Evolutionary conservation across 805 yeast species (phyloP).

Genomic region (Candida ipomoeae): DNA sequence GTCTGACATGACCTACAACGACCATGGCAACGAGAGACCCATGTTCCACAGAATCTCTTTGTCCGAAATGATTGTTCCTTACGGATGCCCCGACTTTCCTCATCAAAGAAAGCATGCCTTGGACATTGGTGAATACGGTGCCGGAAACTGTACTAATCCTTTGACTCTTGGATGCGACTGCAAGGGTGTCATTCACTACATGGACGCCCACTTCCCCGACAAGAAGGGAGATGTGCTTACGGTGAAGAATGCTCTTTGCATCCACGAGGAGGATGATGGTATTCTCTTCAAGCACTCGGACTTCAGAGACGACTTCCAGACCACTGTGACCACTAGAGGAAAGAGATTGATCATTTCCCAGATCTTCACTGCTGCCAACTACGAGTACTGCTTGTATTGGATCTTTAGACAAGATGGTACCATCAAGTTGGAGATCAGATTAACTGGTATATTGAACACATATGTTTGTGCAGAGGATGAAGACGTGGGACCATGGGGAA

Average conservation of each 20-base stretch:
- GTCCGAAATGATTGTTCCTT: constrained; percentile 82
- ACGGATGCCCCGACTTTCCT: constrained; percentile 74
- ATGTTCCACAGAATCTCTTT: constrained; percentile 75
- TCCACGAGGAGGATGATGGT: constrained; percentile 85
- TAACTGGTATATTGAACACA: constrained; percentile 81
- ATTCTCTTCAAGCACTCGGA: constrained; percentile 77
- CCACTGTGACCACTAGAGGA: constrained; percentile 72
- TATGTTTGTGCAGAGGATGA: constrained; percentile 61
- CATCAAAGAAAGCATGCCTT: constrained; percentile 84
- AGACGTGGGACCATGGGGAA: constrained; percentile 72
- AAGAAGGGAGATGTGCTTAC: constrained; percentile 66
- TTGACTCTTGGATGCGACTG: constrained; percentile 78
- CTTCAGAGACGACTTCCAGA: constrained; percentile 74
- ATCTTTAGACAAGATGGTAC: constrained; percentile 80
- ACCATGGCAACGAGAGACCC: constrained; percentile 69
- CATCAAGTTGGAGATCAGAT: constrained; percentile 70
- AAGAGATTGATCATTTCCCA: constrained; percentile 71
- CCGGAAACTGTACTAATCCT: constrained; percentile 81
- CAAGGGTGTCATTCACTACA: constrained; percentile 78
- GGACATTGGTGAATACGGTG: constrained; percentile 86
- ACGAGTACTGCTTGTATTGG: constrained; percentile 84
- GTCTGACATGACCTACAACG: constrained; percentile 68
- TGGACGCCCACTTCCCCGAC: constrained; percentile 73
- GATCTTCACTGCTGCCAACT: constrained; percentile 83
- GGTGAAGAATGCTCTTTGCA: constrained; percentile 73